phyloP scores from a whole-genome alignment of 108 stramenopile genomes.

The Discostella stelligeroides region DNA sequence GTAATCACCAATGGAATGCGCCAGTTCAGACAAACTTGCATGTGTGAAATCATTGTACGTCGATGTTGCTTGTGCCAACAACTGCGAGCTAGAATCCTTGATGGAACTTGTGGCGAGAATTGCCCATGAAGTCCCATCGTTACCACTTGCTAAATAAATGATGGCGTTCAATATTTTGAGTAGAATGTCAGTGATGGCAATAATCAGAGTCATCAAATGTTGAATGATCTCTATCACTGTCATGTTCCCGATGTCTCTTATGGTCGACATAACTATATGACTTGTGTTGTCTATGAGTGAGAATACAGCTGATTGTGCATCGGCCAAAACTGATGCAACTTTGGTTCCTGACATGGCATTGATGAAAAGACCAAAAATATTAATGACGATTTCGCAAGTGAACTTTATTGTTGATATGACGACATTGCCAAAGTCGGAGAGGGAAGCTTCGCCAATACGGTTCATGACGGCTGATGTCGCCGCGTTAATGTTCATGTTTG shows the following conservation, averaged over 20 bases:
- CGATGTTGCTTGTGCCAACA: slow-evolving; percentile 30
- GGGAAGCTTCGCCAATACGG: slow-evolving; percentile 23
- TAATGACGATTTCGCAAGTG: slow-evolving; percentile 22
- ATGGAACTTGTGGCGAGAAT: slow-evolving; percentile 30
- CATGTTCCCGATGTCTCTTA: slow-evolving; percentile 27
- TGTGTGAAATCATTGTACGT: slow-evolving; percentile 38
- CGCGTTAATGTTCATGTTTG: not conserved
- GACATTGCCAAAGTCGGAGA: slow-evolving; percentile 33
- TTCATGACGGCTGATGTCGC: slow-evolving; percentile 1
- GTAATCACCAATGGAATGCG: slow-evolving; percentile 29
- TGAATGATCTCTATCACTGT: slow-evolving; percentile 38
- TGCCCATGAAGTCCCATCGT: slow-evolving; percentile 30
- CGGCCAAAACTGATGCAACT: slow-evolving; percentile 11
- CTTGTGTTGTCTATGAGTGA: slow-evolving; percentile 29
- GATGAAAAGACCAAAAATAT: slow-evolving; percentile 27
- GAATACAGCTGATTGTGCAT: slow-evolving; percentile 21
- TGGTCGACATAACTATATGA: slow-evolving; percentile 13
- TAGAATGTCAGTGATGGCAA: slow-evolving; percentile 34
- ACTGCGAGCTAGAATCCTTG: slow-evolving; percentile 15
- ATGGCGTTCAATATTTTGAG: slow-evolving; percentile 38
- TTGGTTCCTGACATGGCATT: slow-evolving; percentile 27
- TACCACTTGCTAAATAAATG: slow-evolving; percentile 38
- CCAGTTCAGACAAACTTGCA: slow-evolving; percentile 26
- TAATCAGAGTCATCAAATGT: slow-evolving; percentile 21
- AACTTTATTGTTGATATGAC: slow-evolving; percentile 23